Conservation (phyloP, 352 stramenopile genomes). For the Globisporangium heterothallicum region DNA sequence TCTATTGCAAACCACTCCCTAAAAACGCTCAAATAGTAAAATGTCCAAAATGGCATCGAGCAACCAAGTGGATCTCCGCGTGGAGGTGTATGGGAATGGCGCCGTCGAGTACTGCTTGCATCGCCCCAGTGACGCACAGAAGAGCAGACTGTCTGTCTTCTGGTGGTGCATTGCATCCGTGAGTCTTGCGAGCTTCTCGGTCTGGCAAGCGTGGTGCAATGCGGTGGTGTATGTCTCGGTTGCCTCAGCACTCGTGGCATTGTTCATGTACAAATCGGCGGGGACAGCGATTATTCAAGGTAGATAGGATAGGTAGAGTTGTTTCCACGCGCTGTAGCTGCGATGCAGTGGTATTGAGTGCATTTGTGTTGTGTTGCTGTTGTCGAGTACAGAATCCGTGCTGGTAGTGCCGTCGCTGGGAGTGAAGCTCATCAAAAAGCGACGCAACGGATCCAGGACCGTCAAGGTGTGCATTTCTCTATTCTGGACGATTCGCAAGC, state of each 20-base stretch:
- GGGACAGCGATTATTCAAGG: slow-evolving; percentile 7
- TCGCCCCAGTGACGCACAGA: background rate
- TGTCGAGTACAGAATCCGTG: slow-evolving; percentile 45
- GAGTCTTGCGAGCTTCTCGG: slow-evolving; percentile 1
- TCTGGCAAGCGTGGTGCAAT: slow-evolving; percentile 14
- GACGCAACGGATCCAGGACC: slow-evolving; percentile 36
- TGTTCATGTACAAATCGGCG: slow-evolving; percentile 2
- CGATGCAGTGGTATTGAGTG: background rate
- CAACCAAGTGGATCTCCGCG: slow-evolving; percentile 37
- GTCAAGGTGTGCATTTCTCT: slow-evolving; percentile 27
- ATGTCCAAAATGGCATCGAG: slow-evolving; percentile 3
- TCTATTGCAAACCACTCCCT: slow-evolving; percentile 3
- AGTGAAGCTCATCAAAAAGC: slow-evolving; percentile 61
- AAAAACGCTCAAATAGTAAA: too few relatives aligned
- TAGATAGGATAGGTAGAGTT: too few relatives aligned
- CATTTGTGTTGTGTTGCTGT: background rate
- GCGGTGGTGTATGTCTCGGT: background rate
- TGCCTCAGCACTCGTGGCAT: background rate
- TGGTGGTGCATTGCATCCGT: background rate
- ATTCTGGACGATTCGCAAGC: too few relatives aligned
- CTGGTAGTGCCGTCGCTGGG: slow-evolving; percentile 68
- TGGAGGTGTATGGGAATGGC: slow-evolving; percentile 40
- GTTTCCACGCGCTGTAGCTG: background rate
- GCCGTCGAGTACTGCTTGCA: slow-evolving; percentile 54
- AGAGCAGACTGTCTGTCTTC: background rate